Evolutionary conservation across 2,329 filamentous ascomycete genomes (phyloP), one percentile per base, ranked within the genome.

Genomic region (Cercospora nicotianae): DNA sequence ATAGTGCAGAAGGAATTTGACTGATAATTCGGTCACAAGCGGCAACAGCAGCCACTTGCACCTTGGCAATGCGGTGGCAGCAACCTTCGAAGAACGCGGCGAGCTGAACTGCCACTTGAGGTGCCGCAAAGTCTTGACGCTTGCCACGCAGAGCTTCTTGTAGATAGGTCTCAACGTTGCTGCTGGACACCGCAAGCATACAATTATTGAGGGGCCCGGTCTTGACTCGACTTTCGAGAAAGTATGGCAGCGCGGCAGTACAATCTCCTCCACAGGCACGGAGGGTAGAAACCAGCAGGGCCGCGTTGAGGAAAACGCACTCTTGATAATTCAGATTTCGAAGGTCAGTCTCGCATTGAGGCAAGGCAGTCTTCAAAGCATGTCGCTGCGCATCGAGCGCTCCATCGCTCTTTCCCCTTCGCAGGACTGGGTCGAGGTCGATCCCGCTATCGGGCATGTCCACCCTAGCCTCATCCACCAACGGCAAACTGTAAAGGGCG

Each of bases 381-480:
- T 89, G 91, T 82, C 96, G 97, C 77, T 97, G 93, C 70, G 91
- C 87, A 1, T 88, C 81, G 64, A 93, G 89, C 69, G 94, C 89
- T 31, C 94, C 91, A 5, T 89, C 87, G 70, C 89, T 92, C 83
- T 93, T 92, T 18, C 94, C 94, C 69, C 95, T 88, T 68, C 94
- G 89, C 61, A 99, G 84, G 18, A 98, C 91, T 0, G 93, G 96
- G 76, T 99, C 98, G 48, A 99, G 86, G 76, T 99, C 95, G 65
- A 99, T 94, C 72, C 98, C 95, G 77, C 94, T 97, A 79, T 99
- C 95, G 9, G 95, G 86, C 76, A 96, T 90, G 73, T 97, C 94
- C 31, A 92, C 91, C 67, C 93, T 89, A 77, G 96, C 91, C 76
- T 97, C 93, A 2, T 94, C 89, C 33, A 99, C 91, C 64, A 99